phyloP scores from a whole-genome alignment of 2,329 filamentous ascomycete genomes.

The Xylaria sp. region DNA sequence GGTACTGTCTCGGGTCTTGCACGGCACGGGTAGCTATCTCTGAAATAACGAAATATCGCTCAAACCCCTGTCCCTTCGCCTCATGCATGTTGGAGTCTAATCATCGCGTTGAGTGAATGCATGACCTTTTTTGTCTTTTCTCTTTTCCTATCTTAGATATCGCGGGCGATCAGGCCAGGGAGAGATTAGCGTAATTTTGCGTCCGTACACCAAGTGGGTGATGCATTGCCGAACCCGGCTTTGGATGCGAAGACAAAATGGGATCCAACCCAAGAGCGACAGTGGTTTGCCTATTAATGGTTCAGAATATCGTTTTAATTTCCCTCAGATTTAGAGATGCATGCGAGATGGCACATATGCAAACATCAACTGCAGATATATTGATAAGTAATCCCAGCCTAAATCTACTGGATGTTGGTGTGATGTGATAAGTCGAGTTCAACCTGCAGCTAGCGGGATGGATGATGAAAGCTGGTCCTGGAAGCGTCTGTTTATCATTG shows the following conservation, averaged over 20 bases:
- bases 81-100: neutral
- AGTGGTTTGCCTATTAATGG: neutral
- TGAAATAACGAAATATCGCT: no score
- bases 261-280: neutral
- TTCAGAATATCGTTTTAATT: neutral
- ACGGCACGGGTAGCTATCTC: neutral
- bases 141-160: neutral
- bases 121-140: neutral
- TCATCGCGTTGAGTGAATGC: slow-evolving; percentile 2
- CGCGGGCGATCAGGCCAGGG: slow-evolving; percentile 2
- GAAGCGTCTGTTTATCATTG: slow-evolving; percentile 18
- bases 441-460: slow-evolving; percentile 33
- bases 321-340: slow-evolving; percentile 7
- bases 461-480: slow-evolving; percentile 30
- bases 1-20: neutral
- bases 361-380: neutral
- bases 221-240: slow-evolving; percentile 23
- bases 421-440: slow-evolving; percentile 31
- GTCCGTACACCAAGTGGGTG: neutral
- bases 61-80: slow-evolving; percentile 4
- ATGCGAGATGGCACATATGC: neutral
- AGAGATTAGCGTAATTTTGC: slow-evolving; percentile 20
- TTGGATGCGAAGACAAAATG: neutral
- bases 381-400: slow-evolving; percentile 1
- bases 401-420: slow-evolving; percentile 19